Conservation (phyloP, 2,329 filamentous ascomycete species). For the Acrocalymma vagum region DNA sequence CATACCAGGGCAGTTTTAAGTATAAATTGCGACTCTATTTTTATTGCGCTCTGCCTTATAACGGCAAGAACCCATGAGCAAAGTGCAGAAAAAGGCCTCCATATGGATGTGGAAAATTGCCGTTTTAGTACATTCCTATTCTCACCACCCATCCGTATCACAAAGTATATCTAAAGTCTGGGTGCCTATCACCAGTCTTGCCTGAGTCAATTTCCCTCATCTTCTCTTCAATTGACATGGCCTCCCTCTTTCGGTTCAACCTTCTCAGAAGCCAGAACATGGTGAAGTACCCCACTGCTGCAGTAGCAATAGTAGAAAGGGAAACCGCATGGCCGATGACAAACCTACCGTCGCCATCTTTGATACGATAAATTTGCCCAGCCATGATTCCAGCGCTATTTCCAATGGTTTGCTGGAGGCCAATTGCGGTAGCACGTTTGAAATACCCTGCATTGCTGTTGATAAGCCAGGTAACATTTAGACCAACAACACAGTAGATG, state of each 20-base stretch:
- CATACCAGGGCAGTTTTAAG: too few relatives aligned
- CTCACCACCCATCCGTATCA: too few relatives aligned
- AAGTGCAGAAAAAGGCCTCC: neutral
- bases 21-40: too few relatives aligned
- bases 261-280: slow-evolving; percentile 56
- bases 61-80: too few relatives aligned
- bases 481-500: slow-evolving; percentile 62
- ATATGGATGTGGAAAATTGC: slow-evolving; percentile 1
- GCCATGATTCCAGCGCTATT: slow-evolving; percentile 64
- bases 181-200: slow-evolving; percentile 60
- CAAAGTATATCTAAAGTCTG: slow-evolving; percentile 55
- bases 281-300: slow-evolving; percentile 7
- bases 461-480: slow-evolving; percentile 63
- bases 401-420: slow-evolving; percentile 45
- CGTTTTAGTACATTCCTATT: too few relatives aligned
- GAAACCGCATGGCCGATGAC: slow-evolving; percentile 18
- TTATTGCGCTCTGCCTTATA: too few relatives aligned
- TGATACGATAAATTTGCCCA: slow-evolving; percentile 36
- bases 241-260: slow-evolving; percentile 57
- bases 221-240: slow-evolving; percentile 56
- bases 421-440: slow-evolving; percentile 18
- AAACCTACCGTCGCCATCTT: slow-evolving; percentile 14
- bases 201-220: slow-evolving; percentile 55
- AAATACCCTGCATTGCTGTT: slow-evolving; percentile 53
- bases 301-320: slow-evolving; percentile 38